These are phyloP conservation scores for Sporormia fimetaria DNA, from an alignment of 495 filamentous ascomycete genomes.

Conservation along the genomic window DNA sequence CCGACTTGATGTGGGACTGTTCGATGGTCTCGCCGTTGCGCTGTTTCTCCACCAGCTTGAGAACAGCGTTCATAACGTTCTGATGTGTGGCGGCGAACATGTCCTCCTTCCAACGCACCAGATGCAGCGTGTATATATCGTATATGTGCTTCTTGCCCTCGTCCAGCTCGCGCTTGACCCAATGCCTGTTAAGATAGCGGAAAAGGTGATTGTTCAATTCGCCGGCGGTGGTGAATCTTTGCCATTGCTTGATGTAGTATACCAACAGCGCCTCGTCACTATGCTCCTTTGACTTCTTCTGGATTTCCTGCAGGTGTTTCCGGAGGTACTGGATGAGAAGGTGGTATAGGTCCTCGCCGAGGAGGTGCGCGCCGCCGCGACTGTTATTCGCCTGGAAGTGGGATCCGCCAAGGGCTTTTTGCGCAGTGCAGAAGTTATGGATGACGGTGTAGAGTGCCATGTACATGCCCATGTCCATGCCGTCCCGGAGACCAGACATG, in stretches of 20 bases:
- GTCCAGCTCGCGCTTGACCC: slow-evolving; percentile 98
- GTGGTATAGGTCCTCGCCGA: slow-evolving; percentile 93
- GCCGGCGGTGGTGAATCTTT: slow-evolving; percentile 84
- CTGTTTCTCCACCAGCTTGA: slow-evolving; percentile 95
- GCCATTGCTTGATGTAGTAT: slow-evolving; percentile 98
- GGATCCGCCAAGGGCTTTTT: slow-evolving; percentile 57
- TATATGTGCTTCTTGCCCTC: slow-evolving; percentile 98
- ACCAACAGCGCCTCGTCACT: slow-evolving; percentile 78
- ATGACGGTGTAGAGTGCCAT: slow-evolving; percentile 98
- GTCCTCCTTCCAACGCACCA: slow-evolving; percentile 88
- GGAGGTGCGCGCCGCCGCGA: slow-evolving; percentile 58
- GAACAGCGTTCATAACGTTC: slow-evolving; percentile 88
- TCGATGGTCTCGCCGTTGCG: slow-evolving; percentile 97
- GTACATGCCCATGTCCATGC: slow-evolving; percentile 87
- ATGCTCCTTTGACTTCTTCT: slow-evolving; percentile 58
- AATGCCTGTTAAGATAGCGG: slow-evolving; percentile 93
- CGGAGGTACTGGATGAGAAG: slow-evolving; percentile 76
- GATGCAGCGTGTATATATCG: slow-evolving; percentile 92
- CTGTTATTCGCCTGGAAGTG: slow-evolving; percentile 8
- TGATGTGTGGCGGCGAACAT: slow-evolving; percentile 73
- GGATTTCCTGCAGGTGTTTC: slow-evolving; percentile 56
- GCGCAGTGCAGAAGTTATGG: slow-evolving; percentile 98
- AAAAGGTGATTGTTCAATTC: slow-evolving; percentile 97
- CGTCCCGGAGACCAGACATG: slow-evolving; percentile 81
- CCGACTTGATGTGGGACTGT: slow-evolving; percentile 89